phyloP scores from a whole-genome alignment of 1,139 yeast species.

The Debaryomyces psychrophilus region DNA sequence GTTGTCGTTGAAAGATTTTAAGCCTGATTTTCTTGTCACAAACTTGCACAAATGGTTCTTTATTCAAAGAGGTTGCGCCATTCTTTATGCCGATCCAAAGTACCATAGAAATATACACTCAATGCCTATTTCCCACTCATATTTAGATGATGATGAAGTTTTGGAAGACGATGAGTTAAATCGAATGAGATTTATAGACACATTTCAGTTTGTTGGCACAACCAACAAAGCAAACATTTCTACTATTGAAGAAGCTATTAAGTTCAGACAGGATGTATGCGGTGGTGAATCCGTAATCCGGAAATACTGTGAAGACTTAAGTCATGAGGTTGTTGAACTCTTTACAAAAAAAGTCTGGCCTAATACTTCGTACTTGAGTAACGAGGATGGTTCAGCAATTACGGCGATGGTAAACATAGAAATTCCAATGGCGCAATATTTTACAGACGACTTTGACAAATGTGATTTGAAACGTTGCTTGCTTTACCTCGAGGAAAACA shows the following conservation, averaged over 20 bases:
- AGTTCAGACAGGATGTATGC: conserved; percentile 55
- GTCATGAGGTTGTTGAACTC: conserved; percentile 42
- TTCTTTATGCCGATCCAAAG: conserved; percentile 57
- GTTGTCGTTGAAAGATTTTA: conserved; percentile 42
- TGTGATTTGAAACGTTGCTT: background rate
- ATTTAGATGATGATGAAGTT: conserved; percentile 28
- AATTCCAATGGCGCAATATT: conserved; percentile 36
- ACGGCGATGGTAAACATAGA: conserved; percentile 54
- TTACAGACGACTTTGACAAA: conserved; percentile 1
- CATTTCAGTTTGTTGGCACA: conserved; percentile 45
- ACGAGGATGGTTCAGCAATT: conserved; percentile 27
- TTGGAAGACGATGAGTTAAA: conserved; percentile 30
- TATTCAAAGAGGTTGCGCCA: conserved; percentile 61
- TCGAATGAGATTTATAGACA: conserved; percentile 35
- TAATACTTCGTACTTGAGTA: conserved; percentile 34
- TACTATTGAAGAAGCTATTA: conserved; percentile 41
- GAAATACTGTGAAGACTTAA: conserved; percentile 50
- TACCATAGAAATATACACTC: conserved; percentile 59
- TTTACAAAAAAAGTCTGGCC: conserved; percentile 39
- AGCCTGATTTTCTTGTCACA: conserved; percentile 64
- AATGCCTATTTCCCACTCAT: conserved; percentile 57
- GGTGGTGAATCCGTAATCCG: conserved; percentile 64
- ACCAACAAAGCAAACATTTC: conserved; percentile 30
- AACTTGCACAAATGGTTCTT: conserved; percentile 74
- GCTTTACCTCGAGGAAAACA: conserved; percentile 11